These are phyloP conservation scores for Xerophyta viscosa DNA, from an alignment of 106 monocot species.

Conservation along the genomic window DNA sequence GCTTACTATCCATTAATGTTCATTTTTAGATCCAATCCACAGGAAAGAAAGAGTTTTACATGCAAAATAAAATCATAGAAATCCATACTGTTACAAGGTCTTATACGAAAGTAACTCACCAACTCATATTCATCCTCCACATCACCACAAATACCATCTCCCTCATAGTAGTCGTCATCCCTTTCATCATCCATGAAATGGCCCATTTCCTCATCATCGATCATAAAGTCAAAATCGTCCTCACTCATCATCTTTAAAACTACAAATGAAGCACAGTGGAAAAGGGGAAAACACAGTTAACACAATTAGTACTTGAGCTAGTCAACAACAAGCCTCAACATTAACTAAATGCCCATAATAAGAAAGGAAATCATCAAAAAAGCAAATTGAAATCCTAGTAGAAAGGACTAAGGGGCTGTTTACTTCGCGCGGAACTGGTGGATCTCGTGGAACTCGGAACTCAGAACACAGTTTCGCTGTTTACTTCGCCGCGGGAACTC, in stretches of 20 bases:
- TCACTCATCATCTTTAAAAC: background rate
- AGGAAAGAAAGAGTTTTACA: background rate
- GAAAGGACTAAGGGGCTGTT: too few relatives aligned
- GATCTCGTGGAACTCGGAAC: too few relatives aligned
- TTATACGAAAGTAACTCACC: constrained; percentile 8
- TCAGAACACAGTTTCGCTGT: too few relatives aligned
- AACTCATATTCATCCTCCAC: constrained; percentile 22
- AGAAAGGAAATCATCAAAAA: too few relatives aligned
- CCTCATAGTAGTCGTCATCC: constrained; percentile 11
- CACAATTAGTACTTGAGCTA: too few relatives aligned
- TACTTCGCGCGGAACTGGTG: too few relatives aligned
- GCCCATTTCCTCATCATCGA: constrained; percentile 9
- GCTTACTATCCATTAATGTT: background rate
- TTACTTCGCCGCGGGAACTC: too few relatives aligned
- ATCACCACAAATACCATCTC: constrained; percentile 11
- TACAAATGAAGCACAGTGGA: too few relatives aligned
- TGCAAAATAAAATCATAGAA: background rate
- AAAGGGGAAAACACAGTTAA: too few relatives aligned
- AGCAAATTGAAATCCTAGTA: too few relatives aligned
- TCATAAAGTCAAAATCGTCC: constrained; percentile 16
- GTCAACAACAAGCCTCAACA: too few relatives aligned
- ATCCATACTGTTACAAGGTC: background rate
- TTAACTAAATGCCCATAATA: too few relatives aligned
- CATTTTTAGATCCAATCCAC: background rate
- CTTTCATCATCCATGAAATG: constrained; percentile 17